Evolutionary conservation across 768 basidiomycete genomes (phyloP).

Genomic region (Asterophora lycoperdoides): DNA sequence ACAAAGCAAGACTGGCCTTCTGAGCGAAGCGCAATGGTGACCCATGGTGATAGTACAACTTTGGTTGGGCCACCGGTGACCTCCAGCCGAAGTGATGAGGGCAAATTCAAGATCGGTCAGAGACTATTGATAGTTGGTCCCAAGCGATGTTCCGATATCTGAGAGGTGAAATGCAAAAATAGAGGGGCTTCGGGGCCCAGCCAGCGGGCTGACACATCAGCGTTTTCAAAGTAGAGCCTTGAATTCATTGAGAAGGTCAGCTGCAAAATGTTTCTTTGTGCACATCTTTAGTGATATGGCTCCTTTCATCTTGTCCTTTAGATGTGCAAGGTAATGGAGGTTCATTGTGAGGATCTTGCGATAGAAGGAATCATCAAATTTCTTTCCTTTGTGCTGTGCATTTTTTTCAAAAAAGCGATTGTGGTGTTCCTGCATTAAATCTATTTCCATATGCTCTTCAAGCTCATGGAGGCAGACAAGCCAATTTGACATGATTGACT

Average conservation of each 20-base stretch:
- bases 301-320: slow-evolving; percentile 21
- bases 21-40: no score
- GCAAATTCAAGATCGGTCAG: no score
- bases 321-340: slow-evolving; percentile 15
- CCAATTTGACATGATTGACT: slow-evolving; percentile 25
- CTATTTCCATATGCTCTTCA: slow-evolving; percentile 22
- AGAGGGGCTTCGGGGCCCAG: no score
- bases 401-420: slow-evolving; percentile 27
- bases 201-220: no score
- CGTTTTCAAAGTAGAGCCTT: not conserved
- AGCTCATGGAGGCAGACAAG: slow-evolving; percentile 24
- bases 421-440: slow-evolving; percentile 26
- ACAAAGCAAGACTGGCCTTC: no score
- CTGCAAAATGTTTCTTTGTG: slow-evolving; percentile 11
- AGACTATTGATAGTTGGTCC: no score
- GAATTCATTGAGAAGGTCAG: not conserved
- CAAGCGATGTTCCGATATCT: no score
- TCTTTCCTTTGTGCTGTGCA: slow-evolving; percentile 20
- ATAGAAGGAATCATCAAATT: slow-evolving; percentile 21
- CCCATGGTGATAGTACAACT: no score
- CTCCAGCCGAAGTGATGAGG: no score
- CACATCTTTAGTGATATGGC: slow-evolving; percentile 11
- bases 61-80: no score
- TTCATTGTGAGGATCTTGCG: slow-evolving; percentile 10
- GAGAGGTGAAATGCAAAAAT: no score